Evolutionary conservation across 768 basidiomycete genomes (phyloP).

Genomic region (Termitomyces sp.): DNA sequence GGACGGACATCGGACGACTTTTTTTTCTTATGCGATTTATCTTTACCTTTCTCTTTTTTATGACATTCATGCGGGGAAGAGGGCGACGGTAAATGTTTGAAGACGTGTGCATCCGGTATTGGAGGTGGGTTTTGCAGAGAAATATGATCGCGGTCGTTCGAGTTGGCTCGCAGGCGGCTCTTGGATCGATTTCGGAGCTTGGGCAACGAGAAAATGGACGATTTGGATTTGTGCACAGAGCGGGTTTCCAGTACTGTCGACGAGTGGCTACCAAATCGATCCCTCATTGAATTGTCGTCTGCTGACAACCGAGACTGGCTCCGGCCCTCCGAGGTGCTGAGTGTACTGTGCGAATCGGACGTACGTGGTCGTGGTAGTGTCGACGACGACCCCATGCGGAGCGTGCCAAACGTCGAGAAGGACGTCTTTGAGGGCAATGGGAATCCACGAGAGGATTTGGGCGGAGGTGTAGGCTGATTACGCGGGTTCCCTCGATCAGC

Average conservation of each 20-base stretch:
- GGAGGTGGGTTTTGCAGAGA: conserved; percentile 33
- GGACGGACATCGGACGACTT: conserved; percentile 27
- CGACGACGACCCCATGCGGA: conserved; percentile 29
- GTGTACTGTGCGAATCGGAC: conserved; percentile 33
- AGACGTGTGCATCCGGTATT: conserved; percentile 21
- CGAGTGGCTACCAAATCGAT: conserved; percentile 25
- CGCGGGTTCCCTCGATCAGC: not conserved
- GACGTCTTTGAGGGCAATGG: conserved; percentile 38
- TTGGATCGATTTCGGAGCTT: conserved; percentile 40
- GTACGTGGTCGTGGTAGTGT: conserved; percentile 29
- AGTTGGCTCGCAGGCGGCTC: conserved; percentile 32
- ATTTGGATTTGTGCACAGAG: conserved; percentile 42
- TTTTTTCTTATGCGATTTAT: conserved; percentile 22
- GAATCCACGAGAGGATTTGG: conserved; percentile 36
- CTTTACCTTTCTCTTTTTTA: not conserved
- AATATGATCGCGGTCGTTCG: conserved; percentile 34
- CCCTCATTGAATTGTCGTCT: conserved; percentile 26
- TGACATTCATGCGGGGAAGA: not conserved
- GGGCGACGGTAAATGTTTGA: conserved; percentile 4
- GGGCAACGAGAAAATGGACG: conserved; percentile 35
- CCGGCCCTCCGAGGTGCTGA: conserved; percentile 28
- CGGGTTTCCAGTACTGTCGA: conserved; percentile 16
- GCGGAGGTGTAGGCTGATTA: conserved; percentile 40
- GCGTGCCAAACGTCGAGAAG: conserved; percentile 25
- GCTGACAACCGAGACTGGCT: conserved; percentile 24